These are phyloP conservation scores for Capronia epimyces DNA, from an alignment of 2,329 filamentous ascomycete species.

Conservation along the genomic window DNA sequence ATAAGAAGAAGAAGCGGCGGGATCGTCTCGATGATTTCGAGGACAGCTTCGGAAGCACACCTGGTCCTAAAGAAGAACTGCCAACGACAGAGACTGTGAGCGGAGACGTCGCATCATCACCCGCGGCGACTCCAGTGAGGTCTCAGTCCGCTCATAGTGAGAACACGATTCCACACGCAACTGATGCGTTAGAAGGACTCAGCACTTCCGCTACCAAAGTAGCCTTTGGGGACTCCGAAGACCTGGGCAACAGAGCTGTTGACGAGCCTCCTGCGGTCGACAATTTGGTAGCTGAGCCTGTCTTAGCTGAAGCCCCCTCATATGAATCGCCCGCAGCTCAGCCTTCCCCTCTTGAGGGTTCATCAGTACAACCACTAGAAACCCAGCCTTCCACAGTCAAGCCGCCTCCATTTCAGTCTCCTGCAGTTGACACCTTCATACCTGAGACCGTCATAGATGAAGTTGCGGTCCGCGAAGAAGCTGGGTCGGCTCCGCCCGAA, in stretches of 20 bases:
- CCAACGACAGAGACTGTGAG: neutral
- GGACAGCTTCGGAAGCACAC: neutral
- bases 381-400: constrained; percentile 7
- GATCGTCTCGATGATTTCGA: constrained; percentile 1
- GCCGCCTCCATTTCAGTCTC: neutral
- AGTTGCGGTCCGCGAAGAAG: neutral
- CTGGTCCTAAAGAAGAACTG: neutral
- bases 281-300: neutral
- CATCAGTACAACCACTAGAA: no score
- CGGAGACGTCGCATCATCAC: no score
- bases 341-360: neutral
- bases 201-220: no score
- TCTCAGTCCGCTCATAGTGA: no score
- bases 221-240: no score
- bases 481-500: neutral
- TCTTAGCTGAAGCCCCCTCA: neutral
- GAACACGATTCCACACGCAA: no score
- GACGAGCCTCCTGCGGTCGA: no score
- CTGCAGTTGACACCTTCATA: neutral
- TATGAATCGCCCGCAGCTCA: neutral
- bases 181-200: no score
- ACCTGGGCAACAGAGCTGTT: no score
- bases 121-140: no score
- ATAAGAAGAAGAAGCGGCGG: constrained; percentile 22
- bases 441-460: neutral